Conservation (phyloP, 2,329 filamentous ascomycete genomes). For the Fusarium newnesense region DNA sequence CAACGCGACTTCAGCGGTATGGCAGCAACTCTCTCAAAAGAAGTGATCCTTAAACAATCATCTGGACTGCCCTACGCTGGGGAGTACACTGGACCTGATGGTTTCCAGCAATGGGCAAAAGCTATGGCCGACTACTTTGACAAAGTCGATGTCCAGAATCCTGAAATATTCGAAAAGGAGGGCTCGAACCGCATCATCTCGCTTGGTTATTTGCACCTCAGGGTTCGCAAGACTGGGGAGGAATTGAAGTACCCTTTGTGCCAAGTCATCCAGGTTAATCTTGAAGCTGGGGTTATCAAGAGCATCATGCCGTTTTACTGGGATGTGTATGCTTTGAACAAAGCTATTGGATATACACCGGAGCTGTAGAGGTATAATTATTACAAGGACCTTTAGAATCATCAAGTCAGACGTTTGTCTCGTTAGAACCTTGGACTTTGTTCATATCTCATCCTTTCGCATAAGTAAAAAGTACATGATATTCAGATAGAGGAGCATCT, state of each 20-base stretch:
- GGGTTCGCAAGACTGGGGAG: conserved; percentile 46
- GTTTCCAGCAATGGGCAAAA: conserved; percentile 47
- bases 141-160: conserved; percentile 45
- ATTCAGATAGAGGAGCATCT: too few species aligned
- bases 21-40: conserved; percentile 40
- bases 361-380: background rate
- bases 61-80: conserved; percentile 50
- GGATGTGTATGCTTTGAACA: conserved; percentile 45
- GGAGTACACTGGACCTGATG: conserved; percentile 44
- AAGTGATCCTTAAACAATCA: conserved; percentile 45
- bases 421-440: background rate
- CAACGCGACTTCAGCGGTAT: conserved; percentile 47
- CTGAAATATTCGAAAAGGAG: conserved; percentile 46
- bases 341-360: conserved; percentile 32
- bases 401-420: background rate
- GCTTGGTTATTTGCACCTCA: conserved; percentile 42
- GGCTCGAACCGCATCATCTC: conserved; percentile 45
- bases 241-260: conserved; percentile 44
- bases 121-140: conserved; percentile 45
- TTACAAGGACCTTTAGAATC: background rate
- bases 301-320: conserved; percentile 50
- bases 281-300: conserved; percentile 45
- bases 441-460: background rate
- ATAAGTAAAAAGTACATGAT: background rate
- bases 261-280: conserved; percentile 48